A percentile compares a stretch with the other conserved stretches of the same genome.
phyloP scores from a whole-genome alignment of 1,284 basidiomycete species.

The Ustilago curta region DNA sequence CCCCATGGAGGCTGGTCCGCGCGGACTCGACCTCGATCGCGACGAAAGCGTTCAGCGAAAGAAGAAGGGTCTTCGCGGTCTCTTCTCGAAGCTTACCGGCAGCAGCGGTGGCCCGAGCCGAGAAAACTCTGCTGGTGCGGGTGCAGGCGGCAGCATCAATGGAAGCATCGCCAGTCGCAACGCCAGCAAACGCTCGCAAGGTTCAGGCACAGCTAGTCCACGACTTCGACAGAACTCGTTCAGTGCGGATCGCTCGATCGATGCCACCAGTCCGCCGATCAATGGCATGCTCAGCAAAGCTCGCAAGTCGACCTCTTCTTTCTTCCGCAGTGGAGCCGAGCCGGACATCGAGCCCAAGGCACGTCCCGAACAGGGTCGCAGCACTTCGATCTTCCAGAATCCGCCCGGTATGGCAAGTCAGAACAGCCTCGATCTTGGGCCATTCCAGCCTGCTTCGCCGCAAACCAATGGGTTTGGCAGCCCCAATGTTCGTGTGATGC shows the following conservation, averaged over 20 bases:
- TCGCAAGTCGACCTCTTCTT: constrained; percentile 46
- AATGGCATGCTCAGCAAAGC: constrained; percentile 45
- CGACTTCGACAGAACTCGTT: constrained; percentile 40
- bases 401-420: constrained; percentile 59
- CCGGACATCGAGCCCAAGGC: constrained; percentile 16
- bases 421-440: constrained; percentile 59
- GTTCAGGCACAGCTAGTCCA: constrained; percentile 36
- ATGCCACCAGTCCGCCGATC: constrained; percentile 19
- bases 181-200: constrained; percentile 48
- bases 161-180: constrained; percentile 53
- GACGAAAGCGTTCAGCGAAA: constrained; percentile 48
- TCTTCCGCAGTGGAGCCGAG: constrained; percentile 39
- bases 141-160: constrained; percentile 25
- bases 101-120: constrained; percentile 24
- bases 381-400: constrained; percentile 41
- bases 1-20: constrained; percentile 45
- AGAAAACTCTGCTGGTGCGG: constrained; percentile 18
- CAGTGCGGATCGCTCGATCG: constrained; percentile 46
- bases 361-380: constrained; percentile 14
- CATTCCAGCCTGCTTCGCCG: constrained; percentile 55
- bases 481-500: constrained; percentile 23
- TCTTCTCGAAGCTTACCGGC: constrained; percentile 55
- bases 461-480: constrained; percentile 17
- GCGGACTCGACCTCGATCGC: constrained; percentile 26
- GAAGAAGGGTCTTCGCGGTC: constrained; percentile 56